Evolutionary conservation across 2,329 filamentous ascomycete genomes (phyloP).

Genomic region (Neofusicoccum cordaticola): DNA sequence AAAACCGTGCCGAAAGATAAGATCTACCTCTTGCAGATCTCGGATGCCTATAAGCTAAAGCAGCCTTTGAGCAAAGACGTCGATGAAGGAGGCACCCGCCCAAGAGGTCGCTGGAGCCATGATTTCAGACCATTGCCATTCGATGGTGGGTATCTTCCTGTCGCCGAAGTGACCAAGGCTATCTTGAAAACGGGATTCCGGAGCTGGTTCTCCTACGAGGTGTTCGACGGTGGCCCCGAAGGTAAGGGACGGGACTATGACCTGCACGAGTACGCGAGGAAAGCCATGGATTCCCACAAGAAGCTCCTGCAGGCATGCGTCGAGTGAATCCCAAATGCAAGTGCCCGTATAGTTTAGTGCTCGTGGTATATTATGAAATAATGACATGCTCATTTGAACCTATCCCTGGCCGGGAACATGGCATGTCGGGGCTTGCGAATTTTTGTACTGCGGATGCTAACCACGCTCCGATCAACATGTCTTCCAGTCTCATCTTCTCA

Average conservation of each 20-base stretch:
- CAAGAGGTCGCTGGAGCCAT: slow-evolving; percentile 68
- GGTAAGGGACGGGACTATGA: slow-evolving; percentile 54
- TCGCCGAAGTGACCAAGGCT: slow-evolving; percentile 62
- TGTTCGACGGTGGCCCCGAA: slow-evolving; percentile 62
- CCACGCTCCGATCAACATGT: too few species aligned
- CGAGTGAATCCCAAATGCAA: not conserved
- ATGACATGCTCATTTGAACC: too few species aligned
- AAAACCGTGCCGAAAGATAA: slow-evolving; percentile 62
- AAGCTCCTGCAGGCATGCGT: slow-evolving; percentile 31
- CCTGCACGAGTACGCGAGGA: slow-evolving; percentile 48
- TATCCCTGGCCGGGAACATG: too few species aligned
- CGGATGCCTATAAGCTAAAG: slow-evolving; percentile 66
- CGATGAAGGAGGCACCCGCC: slow-evolving; percentile 54
- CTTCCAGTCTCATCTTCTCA: too few species aligned
- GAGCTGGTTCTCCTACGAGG: slow-evolving; percentile 67
- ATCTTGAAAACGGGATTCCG: slow-evolving; percentile 66
- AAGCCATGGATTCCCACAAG: slow-evolving; percentile 51
- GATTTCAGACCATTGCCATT: slow-evolving; percentile 68
- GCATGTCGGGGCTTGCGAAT: too few species aligned
- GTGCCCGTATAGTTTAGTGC: not conserved
- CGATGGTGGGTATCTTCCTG: slow-evolving; percentile 67
- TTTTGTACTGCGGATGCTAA: too few species aligned
- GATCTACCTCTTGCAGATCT: slow-evolving; percentile 73
- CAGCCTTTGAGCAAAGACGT: slow-evolving; percentile 52
- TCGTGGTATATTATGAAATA: not conserved